Conservation (phyloP, 2,329 filamentous ascomycete genomes). For the Penicillium rolfsii region DNA sequence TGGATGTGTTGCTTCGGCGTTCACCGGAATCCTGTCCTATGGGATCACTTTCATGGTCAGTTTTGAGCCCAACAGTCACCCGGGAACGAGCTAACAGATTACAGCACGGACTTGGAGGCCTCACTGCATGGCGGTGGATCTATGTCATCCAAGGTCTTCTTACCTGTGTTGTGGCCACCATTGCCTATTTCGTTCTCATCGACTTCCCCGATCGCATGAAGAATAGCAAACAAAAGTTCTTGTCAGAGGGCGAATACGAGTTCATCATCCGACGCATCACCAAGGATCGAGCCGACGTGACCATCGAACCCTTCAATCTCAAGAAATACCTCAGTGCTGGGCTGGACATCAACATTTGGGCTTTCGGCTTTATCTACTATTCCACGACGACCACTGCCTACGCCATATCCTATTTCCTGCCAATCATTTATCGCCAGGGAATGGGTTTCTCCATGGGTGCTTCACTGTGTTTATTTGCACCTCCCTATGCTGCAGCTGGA, state of each 20-base stretch:
- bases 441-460: slow-evolving; percentile 35
- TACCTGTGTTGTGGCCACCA: slow-evolving; percentile 24
- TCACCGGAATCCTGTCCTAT: slow-evolving; percentile 14
- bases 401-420: slow-evolving; percentile 26
- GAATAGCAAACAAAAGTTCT: slow-evolving; percentile 50
- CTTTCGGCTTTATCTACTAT: slow-evolving; percentile 45
- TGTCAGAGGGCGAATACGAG: slow-evolving; percentile 53
- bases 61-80: not conserved
- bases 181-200: slow-evolving; percentile 62
- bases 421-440: slow-evolving; percentile 22
- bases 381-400: slow-evolving; percentile 24
- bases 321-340: slow-evolving; percentile 53
- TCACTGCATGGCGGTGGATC: slow-evolving; percentile 10
- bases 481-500: slow-evolving; percentile 33
- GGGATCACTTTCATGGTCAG: slow-evolving; percentile 9
- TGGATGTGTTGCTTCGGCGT: slow-evolving; percentile 11
- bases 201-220: slow-evolving; percentile 65
- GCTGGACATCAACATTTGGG: slow-evolving; percentile 63
- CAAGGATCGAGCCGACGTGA: slow-evolving; percentile 60
- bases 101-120: not conserved
- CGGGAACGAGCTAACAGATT: not conserved
- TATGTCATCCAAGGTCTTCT: slow-evolving; percentile 5
- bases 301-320: slow-evolving; percentile 53
- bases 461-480: slow-evolving; percentile 35
- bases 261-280: slow-evolving; percentile 51